Base-by-base conservation (phyloP, 108 stramenopile genomes). In the Mayamaea pseudoterrestris region DNA sequence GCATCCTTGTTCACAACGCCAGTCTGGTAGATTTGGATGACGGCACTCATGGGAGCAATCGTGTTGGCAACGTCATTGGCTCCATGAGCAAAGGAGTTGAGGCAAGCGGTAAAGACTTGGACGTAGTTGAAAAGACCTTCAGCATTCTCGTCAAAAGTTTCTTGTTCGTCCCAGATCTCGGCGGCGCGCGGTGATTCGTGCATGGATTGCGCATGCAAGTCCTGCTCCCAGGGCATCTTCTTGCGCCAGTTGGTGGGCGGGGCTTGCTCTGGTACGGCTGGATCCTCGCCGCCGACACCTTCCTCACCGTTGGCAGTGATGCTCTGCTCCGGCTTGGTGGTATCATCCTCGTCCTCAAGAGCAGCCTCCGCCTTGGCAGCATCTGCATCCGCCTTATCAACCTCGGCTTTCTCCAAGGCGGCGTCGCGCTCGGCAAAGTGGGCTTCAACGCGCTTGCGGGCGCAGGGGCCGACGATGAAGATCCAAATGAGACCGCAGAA, bases 1-100 rank as follows among this genome's bases (percentile, higher is more conserved):
- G 65, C 20, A 22, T 66, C 49, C 8, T 42, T 32, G 14, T 41
- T 32, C 3, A 68, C 14, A 3, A 40, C 39, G 3, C 71, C 71
- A 25, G 47, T 51, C 18, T 58, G 29, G 52, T 78, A 83, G 27
- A 80, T 74, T 0, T 47, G 24, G 34, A 72, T 41, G 27, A 80
- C 60, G 1, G 69, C 82, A 36, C 73, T 64, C 24, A 81, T 41
- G 16, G 80, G 80, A 21, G 71, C 80, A 53, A 83, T 72, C 13
- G 78, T 45, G 37, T 82, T 85, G 29, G 79, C 71, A 3, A 77
- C 69, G 41, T 84, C 79, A 57, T 84, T 84, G 22, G 79, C 79
- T 0, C 83, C 83, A 60, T 85, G 83, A 8, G 75, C 70, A 57
- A 83, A 82, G 6, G 76, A 68, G 30, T 59, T 55, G 14, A 79